Evolutionary conservation across 1,139 yeast species (phyloP).

Genomic region (Geotrichum restrictum): DNA sequence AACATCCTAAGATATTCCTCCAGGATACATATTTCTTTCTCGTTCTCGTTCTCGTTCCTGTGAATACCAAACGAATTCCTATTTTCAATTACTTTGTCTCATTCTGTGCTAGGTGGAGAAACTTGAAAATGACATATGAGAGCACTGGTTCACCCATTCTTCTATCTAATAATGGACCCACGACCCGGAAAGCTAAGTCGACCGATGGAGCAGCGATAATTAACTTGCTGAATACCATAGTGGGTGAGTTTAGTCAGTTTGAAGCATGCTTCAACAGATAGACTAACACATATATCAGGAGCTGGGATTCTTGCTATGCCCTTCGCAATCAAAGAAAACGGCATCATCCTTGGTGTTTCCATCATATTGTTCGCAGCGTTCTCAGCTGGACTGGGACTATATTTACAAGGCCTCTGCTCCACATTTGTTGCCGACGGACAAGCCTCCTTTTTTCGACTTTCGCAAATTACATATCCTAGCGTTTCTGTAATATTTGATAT

Average conservation of each 20-base stretch:
- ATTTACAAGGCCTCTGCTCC: slow-evolving; percentile 71
- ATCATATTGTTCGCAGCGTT: slow-evolving; percentile 69
- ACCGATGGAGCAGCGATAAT: slow-evolving; percentile 32
- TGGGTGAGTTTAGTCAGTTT: slow-evolving; percentile 28
- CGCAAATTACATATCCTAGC: slow-evolving; percentile 81
- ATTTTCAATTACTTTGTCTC: too few species aligned
- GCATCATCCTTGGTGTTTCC: slow-evolving; percentile 62
- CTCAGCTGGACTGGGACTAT: slow-evolving; percentile 76
- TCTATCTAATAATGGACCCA: background rate
- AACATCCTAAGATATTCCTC: too few species aligned
- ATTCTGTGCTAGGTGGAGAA: background rate
- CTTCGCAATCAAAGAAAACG: slow-evolving; percentile 81
- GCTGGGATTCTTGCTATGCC: slow-evolving; percentile 96
- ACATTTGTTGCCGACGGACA: slow-evolving; percentile 64
- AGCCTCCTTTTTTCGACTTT: slow-evolving; percentile 82
- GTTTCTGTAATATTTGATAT: slow-evolving; percentile 76
- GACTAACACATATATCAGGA: slow-evolving; percentile 44
- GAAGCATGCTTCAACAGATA: background rate
- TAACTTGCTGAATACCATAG: slow-evolving; percentile 41
- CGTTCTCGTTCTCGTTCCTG: too few species aligned
- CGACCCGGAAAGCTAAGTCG: slow-evolving; percentile 8
- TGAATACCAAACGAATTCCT: too few species aligned
- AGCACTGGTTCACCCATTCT: background rate
- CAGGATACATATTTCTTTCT: too few species aligned
- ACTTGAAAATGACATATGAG: background rate